These are phyloP conservation scores for Thermothelomyces thermophilus DNA, from an alignment of 2,329 filamentous ascomycete species.

Conservation along the genomic window DNA sequence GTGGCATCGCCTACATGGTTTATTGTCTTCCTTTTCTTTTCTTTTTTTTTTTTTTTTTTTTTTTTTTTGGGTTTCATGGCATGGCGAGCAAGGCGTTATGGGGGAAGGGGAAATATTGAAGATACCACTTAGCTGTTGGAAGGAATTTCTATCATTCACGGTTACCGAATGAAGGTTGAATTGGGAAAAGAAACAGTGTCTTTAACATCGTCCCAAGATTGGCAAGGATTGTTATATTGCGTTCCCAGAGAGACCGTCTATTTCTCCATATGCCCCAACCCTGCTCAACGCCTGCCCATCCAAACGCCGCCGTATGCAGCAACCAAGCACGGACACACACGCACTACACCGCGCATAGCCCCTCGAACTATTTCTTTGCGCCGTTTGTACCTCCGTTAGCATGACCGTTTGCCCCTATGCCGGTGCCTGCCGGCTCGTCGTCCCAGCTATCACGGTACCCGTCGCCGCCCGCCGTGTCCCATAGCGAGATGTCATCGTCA, in stretches of 20 bases:
- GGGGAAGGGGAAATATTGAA: not conserved
- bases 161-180: too few species aligned
- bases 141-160: not conserved
- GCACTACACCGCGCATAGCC: not conserved
- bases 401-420: not conserved
- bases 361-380: not conserved
- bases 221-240: too few species aligned
- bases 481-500: constrained; percentile 54
- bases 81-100: constrained; percentile 17
- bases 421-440: constrained; percentile 26
- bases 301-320: constrained; percentile 11
- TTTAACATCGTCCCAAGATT: too few species aligned
- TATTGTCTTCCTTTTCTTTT: not conserved
- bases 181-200: too few species aligned
- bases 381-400: constrained; percentile 6
- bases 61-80: not conserved
- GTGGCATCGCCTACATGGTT: not conserved
- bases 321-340: not conserved
- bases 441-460: constrained; percentile 28
- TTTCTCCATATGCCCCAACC: not conserved
- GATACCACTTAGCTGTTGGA: not conserved
- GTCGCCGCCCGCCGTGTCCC: constrained; percentile 39
- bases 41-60: not conserved
- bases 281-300: not conserved
- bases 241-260: too few species aligned